Percentiles rank a stretch among this genome's conserved stretches.
Evolutionary conservation across 2,329 filamentous ascomycete genomes (phyloP).

Genomic region (Zymoseptoria pseudotritici): DNA sequence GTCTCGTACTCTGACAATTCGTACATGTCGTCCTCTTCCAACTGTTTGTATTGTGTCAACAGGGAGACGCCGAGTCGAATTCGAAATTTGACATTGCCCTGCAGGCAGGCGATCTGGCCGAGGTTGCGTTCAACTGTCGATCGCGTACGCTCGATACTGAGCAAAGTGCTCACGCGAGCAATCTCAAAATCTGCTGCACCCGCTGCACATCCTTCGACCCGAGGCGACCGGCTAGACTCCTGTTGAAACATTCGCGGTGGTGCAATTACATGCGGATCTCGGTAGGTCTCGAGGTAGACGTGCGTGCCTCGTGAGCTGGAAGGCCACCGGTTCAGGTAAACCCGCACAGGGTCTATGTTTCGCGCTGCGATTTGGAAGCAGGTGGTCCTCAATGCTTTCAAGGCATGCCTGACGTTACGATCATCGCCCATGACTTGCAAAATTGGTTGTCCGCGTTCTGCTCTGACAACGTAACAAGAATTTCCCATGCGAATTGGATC

Average conservation of each 20-base stretch:
- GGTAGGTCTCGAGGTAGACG: constrained; percentile 14
- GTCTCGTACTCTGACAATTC: constrained; percentile 26
- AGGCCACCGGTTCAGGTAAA: constrained; percentile 24
- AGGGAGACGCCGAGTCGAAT: constrained; percentile 31
- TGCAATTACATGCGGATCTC: constrained; percentile 1
- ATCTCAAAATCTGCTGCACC: not conserved
- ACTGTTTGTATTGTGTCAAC: constrained; percentile 17
- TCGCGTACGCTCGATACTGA: constrained; percentile 9
- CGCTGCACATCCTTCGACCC: constrained; percentile 3
- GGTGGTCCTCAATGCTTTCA: constrained; percentile 30
- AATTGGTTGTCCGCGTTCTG: constrained; percentile 16
- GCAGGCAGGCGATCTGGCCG: constrained; percentile 27
- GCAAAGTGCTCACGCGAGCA: not conserved
- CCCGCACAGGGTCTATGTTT: constrained; percentile 17
- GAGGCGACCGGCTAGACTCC: constrained; percentile 8
- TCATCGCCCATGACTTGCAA: constrained; percentile 29
- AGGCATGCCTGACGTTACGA: constrained; percentile 24
- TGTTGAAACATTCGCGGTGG: not conserved
- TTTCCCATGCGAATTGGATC: constrained; percentile 38
- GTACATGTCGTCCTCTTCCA: constrained; percentile 15
- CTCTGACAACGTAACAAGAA: constrained; percentile 31
- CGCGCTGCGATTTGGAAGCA: constrained; percentile 33
- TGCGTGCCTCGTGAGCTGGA: constrained; percentile 2
- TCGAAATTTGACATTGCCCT: constrained; percentile 28
- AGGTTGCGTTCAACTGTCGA: constrained; percentile 20